Evolutionary conservation across 2,329 filamentous ascomycete species (phyloP), one percentile per base, ranked within the genome.

Genomic region (Microcera coccophila): DNA sequence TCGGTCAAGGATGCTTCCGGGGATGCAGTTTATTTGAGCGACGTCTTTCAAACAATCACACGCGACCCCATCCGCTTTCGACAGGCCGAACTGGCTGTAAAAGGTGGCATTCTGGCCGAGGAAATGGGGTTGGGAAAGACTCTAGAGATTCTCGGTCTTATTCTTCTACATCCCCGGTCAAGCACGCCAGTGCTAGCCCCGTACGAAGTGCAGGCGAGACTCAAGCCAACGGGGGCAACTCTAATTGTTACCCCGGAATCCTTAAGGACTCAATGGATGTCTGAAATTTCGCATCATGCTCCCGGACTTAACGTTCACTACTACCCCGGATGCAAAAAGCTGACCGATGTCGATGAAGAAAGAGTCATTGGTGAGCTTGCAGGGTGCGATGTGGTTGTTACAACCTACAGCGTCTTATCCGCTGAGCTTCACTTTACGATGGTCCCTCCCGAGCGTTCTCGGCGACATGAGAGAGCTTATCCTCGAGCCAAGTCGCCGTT

Each of bases 91-190:
- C 58, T 61, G n/a, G 50, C 54, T 1, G 44, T 79, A 10, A 73
- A 64, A 35, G 79, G 81, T 11, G 85, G 85, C 1, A 82, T 89
- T 36, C 67, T 91, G 4, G 81, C 85, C 0, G 87, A 91, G 58
- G 87, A 91, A 62, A 91, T 91, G 87, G 87, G 87, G 0, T 69
- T 91, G 1, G 87, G 87, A 2, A 91, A 91, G 62, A 91, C 87
- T 0, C 71, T 90, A 3, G 87, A 91, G 64, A 72, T 87, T 2
- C 79, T 90, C 34, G 76, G 82, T 4, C 69, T 91, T 10, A 78
- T 90, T n/a, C 69, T 79, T 7, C 68, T 85, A 18, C 80, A 91
- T 58, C 45, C 62, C 14, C 60, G 59, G 5, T 32, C 39, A 65
- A 79, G 47, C 16, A 56, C 3, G 69, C 70, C 40, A 65, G 61